Evolutionary conservation across 345 rosid genomes (phyloP).

Genomic region (Sonneratia caseolaris): DNA sequence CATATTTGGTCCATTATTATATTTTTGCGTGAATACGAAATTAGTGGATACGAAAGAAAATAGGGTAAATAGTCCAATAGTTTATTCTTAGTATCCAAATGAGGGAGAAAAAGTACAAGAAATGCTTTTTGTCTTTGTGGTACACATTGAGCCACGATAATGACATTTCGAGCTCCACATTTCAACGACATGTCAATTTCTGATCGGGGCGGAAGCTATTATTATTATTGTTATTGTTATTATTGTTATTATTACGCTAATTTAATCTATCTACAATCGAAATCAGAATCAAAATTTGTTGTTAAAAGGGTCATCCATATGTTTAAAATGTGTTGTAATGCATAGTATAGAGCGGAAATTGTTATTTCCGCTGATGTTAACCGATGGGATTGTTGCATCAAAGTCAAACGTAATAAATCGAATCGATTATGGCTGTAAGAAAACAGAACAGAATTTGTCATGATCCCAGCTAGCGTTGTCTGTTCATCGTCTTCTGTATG

Average conservation of each 20-base stretch:
- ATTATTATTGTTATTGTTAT: not conserved
- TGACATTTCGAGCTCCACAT: conserved; percentile 1
- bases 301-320: not conserved
- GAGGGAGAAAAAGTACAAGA: not conserved
- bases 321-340: not conserved
- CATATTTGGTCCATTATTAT: no score
- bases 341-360: not conserved
- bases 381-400: not conserved
- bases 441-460: not conserved
- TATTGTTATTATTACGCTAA: not conserved
- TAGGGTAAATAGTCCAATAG: no score
- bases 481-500: not conserved
- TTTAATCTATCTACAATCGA: not conserved
- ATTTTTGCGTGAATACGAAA: no score
- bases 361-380: not conserved
- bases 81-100: not conserved
- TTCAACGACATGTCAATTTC: not conserved
- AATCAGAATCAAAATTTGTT: not conserved
- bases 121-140: not conserved
- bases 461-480: not conserved
- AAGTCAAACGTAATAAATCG: not conserved
- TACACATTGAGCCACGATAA: not conserved
- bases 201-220: not conserved
- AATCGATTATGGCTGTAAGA: not conserved
- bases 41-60: no score